phyloP scores from a whole-genome alignment of 2,329 filamentous ascomycete species.

The Aspergillus puulaauensis region DNA sequence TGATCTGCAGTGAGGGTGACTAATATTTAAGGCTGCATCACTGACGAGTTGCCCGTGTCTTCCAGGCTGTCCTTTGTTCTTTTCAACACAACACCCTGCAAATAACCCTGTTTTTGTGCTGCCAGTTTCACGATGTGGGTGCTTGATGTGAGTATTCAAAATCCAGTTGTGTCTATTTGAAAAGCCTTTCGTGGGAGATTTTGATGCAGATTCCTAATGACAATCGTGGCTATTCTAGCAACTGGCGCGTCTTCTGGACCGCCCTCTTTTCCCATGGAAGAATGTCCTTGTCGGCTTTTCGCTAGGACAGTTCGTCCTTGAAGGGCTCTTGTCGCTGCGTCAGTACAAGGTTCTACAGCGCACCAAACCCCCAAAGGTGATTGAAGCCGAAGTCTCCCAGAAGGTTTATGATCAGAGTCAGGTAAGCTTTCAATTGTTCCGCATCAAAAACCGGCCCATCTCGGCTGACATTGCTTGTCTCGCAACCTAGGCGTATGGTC shows the following conservation, averaged over 20 bases:
- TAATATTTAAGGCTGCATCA: slow-evolving; percentile 8
- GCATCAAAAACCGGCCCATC: not conserved
- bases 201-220: slow-evolving; percentile 9
- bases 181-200: not conserved
- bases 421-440: slow-evolving; percentile 41
- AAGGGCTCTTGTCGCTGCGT: slow-evolving; percentile 82
- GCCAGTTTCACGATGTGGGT: slow-evolving; percentile 32
- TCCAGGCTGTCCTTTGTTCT: slow-evolving; percentile 7
- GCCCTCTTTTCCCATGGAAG: slow-evolving; percentile 96
- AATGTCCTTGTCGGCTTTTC: slow-evolving; percentile 93
- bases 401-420: slow-evolving; percentile 94
- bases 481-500: slow-evolving; percentile 70
- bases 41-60: not conserved
- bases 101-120: slow-evolving; percentile 16
- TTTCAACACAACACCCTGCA: slow-evolving; percentile 14
- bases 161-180: not conserved
- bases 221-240: slow-evolving; percentile 41
- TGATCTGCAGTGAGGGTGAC: slow-evolving; percentile 9
- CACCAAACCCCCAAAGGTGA: slow-evolving; percentile 77
- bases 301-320: slow-evolving; percentile 83
- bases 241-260: slow-evolving; percentile 83
- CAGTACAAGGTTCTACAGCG: slow-evolving; percentile 86
- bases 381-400: slow-evolving; percentile 83
- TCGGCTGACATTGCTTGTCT: not conserved
- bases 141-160: slow-evolving; percentile 30